Conservation (phyloP, 2,329 filamentous ascomycete genomes). For the Botrytis porri region DNA sequence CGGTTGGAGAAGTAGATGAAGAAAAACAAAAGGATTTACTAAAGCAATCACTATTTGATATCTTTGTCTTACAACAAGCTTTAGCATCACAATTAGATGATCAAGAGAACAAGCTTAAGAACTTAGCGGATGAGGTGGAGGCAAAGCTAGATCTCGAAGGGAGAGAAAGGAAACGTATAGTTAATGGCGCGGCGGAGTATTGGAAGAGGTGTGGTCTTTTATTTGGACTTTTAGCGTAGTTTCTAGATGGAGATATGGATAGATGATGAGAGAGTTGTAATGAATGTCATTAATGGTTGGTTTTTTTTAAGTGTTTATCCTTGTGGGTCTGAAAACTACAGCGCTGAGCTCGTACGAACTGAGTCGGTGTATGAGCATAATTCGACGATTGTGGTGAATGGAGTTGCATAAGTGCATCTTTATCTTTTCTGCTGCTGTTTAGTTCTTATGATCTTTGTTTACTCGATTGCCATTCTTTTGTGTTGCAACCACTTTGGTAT, state of each 20-base stretch:
- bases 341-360: not conserved
- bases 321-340: not conserved
- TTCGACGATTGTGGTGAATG: not conserved
- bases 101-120: conserved; percentile 46
- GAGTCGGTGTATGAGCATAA: not conserved
- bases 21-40: conserved; percentile 44
- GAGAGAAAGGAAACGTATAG: conserved; percentile 51
- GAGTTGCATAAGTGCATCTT: not conserved
- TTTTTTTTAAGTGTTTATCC: not conserved
- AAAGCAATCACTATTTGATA: conserved; percentile 61
- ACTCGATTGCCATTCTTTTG: not conserved
- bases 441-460: not conserved
- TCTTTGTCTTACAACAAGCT: conserved; percentile 49
- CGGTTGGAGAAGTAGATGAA: conserved; percentile 10
- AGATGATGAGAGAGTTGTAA: not conserved
- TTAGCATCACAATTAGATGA: conserved; percentile 45
- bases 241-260: not conserved
- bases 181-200: conserved; percentile 68
- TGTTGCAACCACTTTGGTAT: not conserved
- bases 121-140: conserved; percentile 43
- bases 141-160: conserved; percentile 49
- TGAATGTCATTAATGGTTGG: not conserved
- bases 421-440: not conserved
- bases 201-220: conserved; percentile 79
- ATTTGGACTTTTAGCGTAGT: conserved; percentile 67